These are phyloP conservation scores for Ligustrum vulgare DNA, from an alignment of 257 asterid species.

Conservation along the genomic window DNA sequence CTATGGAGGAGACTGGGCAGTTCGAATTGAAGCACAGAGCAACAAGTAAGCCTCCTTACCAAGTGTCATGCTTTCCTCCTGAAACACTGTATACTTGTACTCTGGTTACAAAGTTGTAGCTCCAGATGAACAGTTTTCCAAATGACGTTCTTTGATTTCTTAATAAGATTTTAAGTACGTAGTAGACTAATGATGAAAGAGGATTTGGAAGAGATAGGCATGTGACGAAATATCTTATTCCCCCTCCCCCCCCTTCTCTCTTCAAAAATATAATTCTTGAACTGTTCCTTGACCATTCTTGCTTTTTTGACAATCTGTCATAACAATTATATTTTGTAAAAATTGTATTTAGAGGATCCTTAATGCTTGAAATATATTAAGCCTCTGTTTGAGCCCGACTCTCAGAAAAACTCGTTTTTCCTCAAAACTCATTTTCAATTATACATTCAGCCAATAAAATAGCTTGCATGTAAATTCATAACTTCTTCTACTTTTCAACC, in stretches of 20 bases:
- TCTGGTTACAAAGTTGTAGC: neutral
- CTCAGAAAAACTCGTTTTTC: no score
- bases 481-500: no score
- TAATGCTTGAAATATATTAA: neutral
- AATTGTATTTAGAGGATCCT: neutral
- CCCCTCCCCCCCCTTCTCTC: no score
- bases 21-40: conserved; percentile 65
- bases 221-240: no score
- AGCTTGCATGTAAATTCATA: no score
- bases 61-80: neutral
- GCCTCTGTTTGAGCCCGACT: no score
- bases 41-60: conserved; percentile 54
- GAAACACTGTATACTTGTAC: conserved; percentile 4
- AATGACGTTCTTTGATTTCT: neutral
- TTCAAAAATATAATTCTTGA: neutral
- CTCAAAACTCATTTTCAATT: no score
- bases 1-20: conserved; percentile 98
- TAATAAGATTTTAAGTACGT: neutral
- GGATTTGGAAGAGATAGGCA: neutral
- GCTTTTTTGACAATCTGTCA: neutral
- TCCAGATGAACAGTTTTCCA: neutral
- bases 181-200: neutral
- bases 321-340: neutral
- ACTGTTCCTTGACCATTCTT: neutral
- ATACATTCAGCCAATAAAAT: no score